Evolutionary conservation across 2,329 filamentous ascomycete species (phyloP), one percentile per base, ranked within the genome.

Genomic region (Emericellopsis cladophorae): DNA sequence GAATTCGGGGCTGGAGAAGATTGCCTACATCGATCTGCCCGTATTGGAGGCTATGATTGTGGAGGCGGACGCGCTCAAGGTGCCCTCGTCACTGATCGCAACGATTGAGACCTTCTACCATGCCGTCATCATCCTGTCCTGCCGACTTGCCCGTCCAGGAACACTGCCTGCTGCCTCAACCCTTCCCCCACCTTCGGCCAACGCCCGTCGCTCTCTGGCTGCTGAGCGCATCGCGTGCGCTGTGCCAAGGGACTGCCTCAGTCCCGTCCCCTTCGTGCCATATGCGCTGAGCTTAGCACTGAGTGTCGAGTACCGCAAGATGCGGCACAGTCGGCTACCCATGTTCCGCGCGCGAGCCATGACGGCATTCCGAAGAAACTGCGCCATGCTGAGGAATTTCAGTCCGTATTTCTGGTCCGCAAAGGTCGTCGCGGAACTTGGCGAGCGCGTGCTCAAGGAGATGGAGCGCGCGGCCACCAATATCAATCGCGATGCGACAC

Each of bases 81-180:
- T 72, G 5, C 58, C 71, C 1, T 66, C 67, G 1, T 61, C 59
- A 18, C 57, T 73, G 8, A 62, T 77, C 9, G 69, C 67, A 7
- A 79, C 76, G 0, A 65, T 81, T 7, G 76, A 81, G 47, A 68
- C 73, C 1, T 68, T 81, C 14, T 81, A 81, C 48, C 75, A 81
- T 48, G 74, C 76, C 4, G 70, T 81, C 7, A 71, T 74, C 31
- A 78, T 81, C 8, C 58, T 81, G 2, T 79, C 76, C 0, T 79
- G 73, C 39, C 67, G 76, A n/a, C 64, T 71, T 5, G 61, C 68
- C 4, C 54, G 65, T 10, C 60, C 60, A 10, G 57, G 65, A 35
- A 59, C 60, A 16, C 44, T 55, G 26, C 55, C 59, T 2, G 62
- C 58, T 34, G 64, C 60, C 29, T 61, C 57, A 22, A 70, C 59